These are phyloP conservation scores for Coniosporium tulheliwenetii DNA, from an alignment of 2,329 filamentous ascomycete genomes.

Conservation along the genomic window DNA sequence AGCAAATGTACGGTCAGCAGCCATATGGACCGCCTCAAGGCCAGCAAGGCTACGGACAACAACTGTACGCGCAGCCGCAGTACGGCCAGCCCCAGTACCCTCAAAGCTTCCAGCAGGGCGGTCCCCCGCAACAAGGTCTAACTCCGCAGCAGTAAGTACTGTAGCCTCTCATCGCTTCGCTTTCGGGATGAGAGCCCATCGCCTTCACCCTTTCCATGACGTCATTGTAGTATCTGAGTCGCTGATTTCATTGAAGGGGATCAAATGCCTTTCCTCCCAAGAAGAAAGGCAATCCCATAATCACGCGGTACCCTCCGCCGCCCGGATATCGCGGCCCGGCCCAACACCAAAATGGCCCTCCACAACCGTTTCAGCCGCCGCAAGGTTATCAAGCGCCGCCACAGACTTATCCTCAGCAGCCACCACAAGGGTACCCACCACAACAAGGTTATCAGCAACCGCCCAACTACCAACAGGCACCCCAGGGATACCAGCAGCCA, in stretches of 20 bases:
- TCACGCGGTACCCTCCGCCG: slow-evolving; percentile 33
- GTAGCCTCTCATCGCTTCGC: too few relatives aligned
- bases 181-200: too few relatives aligned
- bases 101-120: slow-evolving; percentile 11
- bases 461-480: not conserved
- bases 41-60: slow-evolving; percentile 10
- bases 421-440: not conserved
- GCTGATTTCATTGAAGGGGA: not conserved
- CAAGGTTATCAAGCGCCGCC: not conserved
- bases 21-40: slow-evolving; percentile 1
- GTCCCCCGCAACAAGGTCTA: slow-evolving; percentile 8
- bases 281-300: slow-evolving; percentile 32
- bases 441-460: slow-evolving; percentile 2
- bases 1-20: slow-evolving; percentile 13
- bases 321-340: slow-evolving; percentile 25
- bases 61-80: slow-evolving; percentile 9
- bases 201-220: too few relatives aligned
- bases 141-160: slow-evolving; percentile 17
- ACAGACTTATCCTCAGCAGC: not conserved
- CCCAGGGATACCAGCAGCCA: slow-evolving; percentile 2
- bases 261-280: slow-evolving; percentile 10
- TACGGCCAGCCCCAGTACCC: slow-evolving; percentile 12
- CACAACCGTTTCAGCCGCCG: not conserved
- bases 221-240: too few relatives aligned
- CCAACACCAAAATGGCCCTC: slow-evolving; percentile 11